Percentiles rank a stretch among this genome's conserved stretches.
phyloP scores from a whole-genome alignment of 768 basidiomycete species.

The Leccinum fibrillosum region DNA sequence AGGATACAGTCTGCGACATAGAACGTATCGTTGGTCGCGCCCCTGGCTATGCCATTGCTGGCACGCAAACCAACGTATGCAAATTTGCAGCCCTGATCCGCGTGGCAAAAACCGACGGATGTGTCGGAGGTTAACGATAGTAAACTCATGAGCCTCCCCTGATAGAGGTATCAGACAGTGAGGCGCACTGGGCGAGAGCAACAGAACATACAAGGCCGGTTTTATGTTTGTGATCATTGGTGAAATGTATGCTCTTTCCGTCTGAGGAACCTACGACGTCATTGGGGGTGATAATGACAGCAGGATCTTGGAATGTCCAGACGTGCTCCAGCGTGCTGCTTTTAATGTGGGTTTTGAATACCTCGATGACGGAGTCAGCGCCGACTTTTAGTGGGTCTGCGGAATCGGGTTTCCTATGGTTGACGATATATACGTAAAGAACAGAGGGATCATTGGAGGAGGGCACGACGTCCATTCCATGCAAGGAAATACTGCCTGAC shows the following conservation, averaged over 20 bases:
- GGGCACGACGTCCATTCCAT: constrained; percentile 68
- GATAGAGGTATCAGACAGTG: neutral
- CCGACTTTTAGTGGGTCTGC: constrained; percentile 43
- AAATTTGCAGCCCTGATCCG: constrained; percentile 56
- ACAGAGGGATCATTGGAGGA: constrained; percentile 44
- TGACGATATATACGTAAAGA: constrained; percentile 67
- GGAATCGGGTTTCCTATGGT: constrained; percentile 56
- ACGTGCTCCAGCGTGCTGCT: constrained; percentile 47
- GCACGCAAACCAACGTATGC: constrained; percentile 48
- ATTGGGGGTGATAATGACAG: constrained; percentile 60
- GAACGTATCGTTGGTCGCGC: constrained; percentile 51
- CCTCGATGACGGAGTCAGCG: constrained; percentile 70
- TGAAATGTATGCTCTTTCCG: constrained; percentile 63
- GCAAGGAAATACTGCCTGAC: constrained; percentile 46
- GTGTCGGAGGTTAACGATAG: constrained; percentile 36
- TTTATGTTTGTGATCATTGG: constrained; percentile 63
- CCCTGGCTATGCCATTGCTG: constrained; percentile 61
- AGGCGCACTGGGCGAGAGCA: neutral
- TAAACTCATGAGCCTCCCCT: constrained; percentile 24
- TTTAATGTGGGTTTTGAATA: constrained; percentile 56
- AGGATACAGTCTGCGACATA: constrained; percentile 51
- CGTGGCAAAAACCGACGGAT: constrained; percentile 64
- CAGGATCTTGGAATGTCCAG: constrained; percentile 51
- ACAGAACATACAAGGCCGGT: constrained; percentile 45
- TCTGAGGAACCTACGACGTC: constrained; percentile 66